A percentile compares a stretch with the other conserved stretches of the same genome.
phyloP scores from a whole-genome alignment of 495 filamentous ascomycete genomes.

The Oidiodendron maius region DNA sequence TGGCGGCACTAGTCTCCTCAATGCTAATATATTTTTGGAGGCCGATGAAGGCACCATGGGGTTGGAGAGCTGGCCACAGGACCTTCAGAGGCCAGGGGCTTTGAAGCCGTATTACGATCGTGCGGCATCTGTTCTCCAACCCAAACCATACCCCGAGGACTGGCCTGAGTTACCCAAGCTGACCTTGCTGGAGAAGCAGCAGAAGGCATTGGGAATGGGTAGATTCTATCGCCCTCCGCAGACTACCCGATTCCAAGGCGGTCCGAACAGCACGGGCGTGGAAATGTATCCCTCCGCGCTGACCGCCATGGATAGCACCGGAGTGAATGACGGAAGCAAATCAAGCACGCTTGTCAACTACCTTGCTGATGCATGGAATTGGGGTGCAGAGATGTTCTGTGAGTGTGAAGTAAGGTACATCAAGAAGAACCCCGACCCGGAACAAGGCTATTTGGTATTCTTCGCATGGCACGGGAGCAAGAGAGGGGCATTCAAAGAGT shows the following conservation, averaged over 20 bases:
- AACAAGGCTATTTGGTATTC: constrained; percentile 54
- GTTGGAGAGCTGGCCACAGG: constrained; percentile 53
- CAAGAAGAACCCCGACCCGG: constrained; percentile 38
- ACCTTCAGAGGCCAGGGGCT: constrained; percentile 40
- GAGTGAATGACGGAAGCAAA: constrained; percentile 64
- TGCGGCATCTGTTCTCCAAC: constrained; percentile 52
- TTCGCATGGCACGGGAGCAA: constrained; percentile 61
- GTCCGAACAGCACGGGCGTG: constrained; percentile 55
- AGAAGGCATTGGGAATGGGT: constrained; percentile 39
- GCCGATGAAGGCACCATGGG: constrained; percentile 48
- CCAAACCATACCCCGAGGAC: constrained; percentile 49
- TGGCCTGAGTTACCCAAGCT: constrained; percentile 50
- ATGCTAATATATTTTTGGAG: constrained; percentile 61
- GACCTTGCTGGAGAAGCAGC: constrained; percentile 50
- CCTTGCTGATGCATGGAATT: constrained; percentile 68
- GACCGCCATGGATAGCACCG: constrained; percentile 57
- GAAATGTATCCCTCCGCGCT: constrained; percentile 53
- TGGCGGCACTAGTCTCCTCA: constrained; percentile 59
- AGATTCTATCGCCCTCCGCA: constrained; percentile 53
- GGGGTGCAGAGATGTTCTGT: constrained; percentile 70
- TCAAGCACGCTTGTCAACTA: constrained; percentile 60
- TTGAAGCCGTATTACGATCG: constrained; percentile 51
- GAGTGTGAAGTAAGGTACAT: constrained; percentile 64
- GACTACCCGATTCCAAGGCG: constrained; percentile 55
- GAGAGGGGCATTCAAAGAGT: constrained; percentile 48